Evolutionary conservation across 2,329 filamentous ascomycete species (phyloP).

Genomic region (Herpotrichia juniperi): DNA sequence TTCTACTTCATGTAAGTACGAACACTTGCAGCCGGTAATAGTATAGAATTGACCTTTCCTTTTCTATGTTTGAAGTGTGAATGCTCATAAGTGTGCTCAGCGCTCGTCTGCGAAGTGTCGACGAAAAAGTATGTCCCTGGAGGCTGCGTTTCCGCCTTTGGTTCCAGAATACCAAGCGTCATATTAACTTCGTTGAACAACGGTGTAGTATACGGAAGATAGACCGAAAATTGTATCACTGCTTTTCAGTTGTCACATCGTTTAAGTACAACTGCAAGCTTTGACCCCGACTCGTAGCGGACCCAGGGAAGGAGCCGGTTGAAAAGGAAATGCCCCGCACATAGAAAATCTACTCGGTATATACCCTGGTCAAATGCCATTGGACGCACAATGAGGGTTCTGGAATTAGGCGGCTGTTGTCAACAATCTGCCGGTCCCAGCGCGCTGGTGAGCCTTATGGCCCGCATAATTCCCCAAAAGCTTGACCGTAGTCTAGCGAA

Average conservation of each 20-base stretch:
- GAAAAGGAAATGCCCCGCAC: conserved; percentile 2
- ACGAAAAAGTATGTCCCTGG: conserved; percentile 35
- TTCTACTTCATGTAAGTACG: conserved; percentile 13
- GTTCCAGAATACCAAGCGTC: conserved; percentile 35
- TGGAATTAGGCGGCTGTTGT: conserved; percentile 6
- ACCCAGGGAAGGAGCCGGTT: neutral
- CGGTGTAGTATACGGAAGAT: neutral
- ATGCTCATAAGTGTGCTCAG: conserved; percentile 18
- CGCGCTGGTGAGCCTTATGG: conserved; percentile 11
- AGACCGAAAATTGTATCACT: neutral
- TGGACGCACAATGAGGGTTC: neutral
- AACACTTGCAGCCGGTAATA: neutral
- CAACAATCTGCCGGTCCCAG: conserved; percentile 19
- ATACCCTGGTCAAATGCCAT: neutral
- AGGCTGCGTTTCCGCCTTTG: conserved; percentile 17
- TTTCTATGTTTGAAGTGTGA: conserved; percentile 21
- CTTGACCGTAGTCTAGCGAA: neutral
- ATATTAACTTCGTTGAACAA: conserved; percentile 1
- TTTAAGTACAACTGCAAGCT: conserved; percentile 9
- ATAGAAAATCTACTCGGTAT: neutral
- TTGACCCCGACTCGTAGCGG: neutral
- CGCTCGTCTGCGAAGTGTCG: conserved; percentile 17
- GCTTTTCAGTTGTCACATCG: conserved; percentile 1
- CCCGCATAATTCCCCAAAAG: conserved; percentile 9
- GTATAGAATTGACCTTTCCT: conserved; percentile 16